Evolutionary conservation across 169 alveolate species (phyloP), one percentile per base, ranked within the genome.

Genomic region (Plasmodium cynomolgi): DNA sequence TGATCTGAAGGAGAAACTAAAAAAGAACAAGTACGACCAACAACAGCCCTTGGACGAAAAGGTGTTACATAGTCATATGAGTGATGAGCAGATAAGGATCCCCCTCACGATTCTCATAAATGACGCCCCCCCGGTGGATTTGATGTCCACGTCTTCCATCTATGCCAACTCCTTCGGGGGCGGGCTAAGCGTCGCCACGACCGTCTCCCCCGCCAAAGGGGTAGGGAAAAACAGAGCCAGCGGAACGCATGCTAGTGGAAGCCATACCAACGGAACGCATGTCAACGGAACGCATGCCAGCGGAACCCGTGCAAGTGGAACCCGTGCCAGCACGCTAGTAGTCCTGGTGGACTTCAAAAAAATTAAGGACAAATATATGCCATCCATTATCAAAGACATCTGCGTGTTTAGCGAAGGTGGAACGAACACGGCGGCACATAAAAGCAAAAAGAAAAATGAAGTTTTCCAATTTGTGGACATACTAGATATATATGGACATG

Each of bases 401-500:
- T 85, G 85, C 33, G 79, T 85, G 26, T 20, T 44, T 31, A 85
- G 71, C 23, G 79, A 85, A 50, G 44, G 13, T 13, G 33, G 56
- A 81, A 81, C 33, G 33, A 81, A 26, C n/a, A 23, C 33, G 2
- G 29, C 26, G n/a, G 50, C 11, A 44, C 85, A 79, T 79, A 84
- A 72, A 71, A 71, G 31, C 17, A 39, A 84, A 13, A 71, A 84
- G 20, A 72, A 41, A 71, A 71, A 84, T 7, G 39, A 84, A 20
- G 7, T 29, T 29, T 73, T 13, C 34, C 93, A 85, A 75, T 85
- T 85, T 54, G 34, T 85, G 11, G 93, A 85, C 9, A 75, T 85
- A 0, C 9, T 85, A 54, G 93, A 85, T 50, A 85, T 85, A 13
- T 85, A 85, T 85, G 93, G 93, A 15, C 93, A 85, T 75, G 93